These are phyloP conservation scores for Umbelopsis sp. DNA, from an alignment of 192 early-diverging fungal species.

Conservation along the genomic window DNA sequence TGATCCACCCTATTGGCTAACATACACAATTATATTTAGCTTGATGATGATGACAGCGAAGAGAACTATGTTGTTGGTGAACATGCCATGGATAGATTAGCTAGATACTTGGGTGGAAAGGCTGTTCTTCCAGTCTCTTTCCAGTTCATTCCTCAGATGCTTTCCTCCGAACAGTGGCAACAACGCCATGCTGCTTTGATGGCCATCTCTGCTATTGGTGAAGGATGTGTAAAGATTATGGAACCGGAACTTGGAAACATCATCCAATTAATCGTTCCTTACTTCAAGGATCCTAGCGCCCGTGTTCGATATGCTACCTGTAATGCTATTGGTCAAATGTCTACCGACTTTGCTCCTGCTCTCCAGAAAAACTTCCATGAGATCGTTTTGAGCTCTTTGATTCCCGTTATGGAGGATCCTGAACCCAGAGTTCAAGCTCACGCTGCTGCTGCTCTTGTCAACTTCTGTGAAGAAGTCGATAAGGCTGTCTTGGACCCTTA, in stretches of 20 bases:
- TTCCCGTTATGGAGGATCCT: slow-evolving; percentile 86
- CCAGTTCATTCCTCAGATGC: slow-evolving; percentile 85
- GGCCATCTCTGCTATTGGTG: slow-evolving; percentile 95
- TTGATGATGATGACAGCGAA: slow-evolving; percentile 91
- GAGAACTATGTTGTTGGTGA: slow-evolving; percentile 89
- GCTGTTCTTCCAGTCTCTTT: slow-evolving; percentile 88
- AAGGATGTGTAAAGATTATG: slow-evolving; percentile 96
- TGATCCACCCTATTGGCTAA: background rate
- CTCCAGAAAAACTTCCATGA: slow-evolving; percentile 78
- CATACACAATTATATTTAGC: slow-evolving; percentile 31
- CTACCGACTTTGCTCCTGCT: slow-evolving; percentile 88
- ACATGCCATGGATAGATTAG: slow-evolving; percentile 95
- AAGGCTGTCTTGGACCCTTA: slow-evolving; percentile 86
- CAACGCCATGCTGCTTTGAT: slow-evolving; percentile 91
- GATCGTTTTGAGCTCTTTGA: slow-evolving; percentile 71
- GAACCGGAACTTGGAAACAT: slow-evolving; percentile 85
- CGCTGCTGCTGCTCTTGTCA: slow-evolving; percentile 95
- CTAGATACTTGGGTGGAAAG: slow-evolving; percentile 85
- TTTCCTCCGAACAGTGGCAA: slow-evolving; percentile 83
- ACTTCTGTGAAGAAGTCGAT: slow-evolving; percentile 91
- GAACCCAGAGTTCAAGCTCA: slow-evolving; percentile 92
- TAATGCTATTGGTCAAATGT: slow-evolving; percentile 97
- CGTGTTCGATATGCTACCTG: slow-evolving; percentile 97
- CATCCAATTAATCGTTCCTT: slow-evolving; percentile 78
- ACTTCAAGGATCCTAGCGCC: slow-evolving; percentile 86